Base-by-base conservation (phyloP, 345 rosid species). In the Gossypium anomalum region DNA sequence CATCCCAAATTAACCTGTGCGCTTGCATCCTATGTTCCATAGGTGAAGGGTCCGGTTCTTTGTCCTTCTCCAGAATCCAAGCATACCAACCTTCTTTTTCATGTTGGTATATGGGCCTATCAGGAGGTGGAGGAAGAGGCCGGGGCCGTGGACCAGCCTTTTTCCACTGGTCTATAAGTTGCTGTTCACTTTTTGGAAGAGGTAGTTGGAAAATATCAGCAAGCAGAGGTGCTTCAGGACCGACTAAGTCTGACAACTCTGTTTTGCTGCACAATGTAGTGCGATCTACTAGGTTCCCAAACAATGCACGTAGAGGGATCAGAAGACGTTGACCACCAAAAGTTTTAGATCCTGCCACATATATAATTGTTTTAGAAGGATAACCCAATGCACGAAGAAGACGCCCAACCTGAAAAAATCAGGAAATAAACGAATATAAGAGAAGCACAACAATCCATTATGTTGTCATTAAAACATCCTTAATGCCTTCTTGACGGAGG, bases 81-180 rank as follows among this genome's bases (percentile, higher is more conserved):
- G 93, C 94, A 83, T 93, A 93, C 98, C 99, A 96, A 9, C 99
- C 99, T 86, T 96, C 97, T 84, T 92, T 93, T 79, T 96, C 98
- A 78, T 96, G 99, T 78, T 22, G 89, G 82, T 93, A 96, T 79
- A 90, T 80, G 70, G 97, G 98, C 79, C 99, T 85, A 70, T 85
- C 93, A 22, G 98, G 98, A 86, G 99, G 97, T 58, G 99, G 99
- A 83, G 97, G 97, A 79, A 93, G 97, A 71, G 99, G 99, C 57
- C 98, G 85, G 68, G 99, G 99, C 22, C 99, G 89, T 70, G 97
- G 99, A 67, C 99, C 99, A 70, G 97, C 97, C 80, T 69, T 89
- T 29, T 90, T 83, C 99, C 99, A 96, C 72, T 89, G 93, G 71
- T 89, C 93, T 80, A 86, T 85, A 73, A 90, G 90, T 66, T 87